These are phyloP conservation scores for Psilocybe mexicana DNA, from an alignment of 1,284 basidiomycete genomes.

Conservation along the genomic window DNA sequence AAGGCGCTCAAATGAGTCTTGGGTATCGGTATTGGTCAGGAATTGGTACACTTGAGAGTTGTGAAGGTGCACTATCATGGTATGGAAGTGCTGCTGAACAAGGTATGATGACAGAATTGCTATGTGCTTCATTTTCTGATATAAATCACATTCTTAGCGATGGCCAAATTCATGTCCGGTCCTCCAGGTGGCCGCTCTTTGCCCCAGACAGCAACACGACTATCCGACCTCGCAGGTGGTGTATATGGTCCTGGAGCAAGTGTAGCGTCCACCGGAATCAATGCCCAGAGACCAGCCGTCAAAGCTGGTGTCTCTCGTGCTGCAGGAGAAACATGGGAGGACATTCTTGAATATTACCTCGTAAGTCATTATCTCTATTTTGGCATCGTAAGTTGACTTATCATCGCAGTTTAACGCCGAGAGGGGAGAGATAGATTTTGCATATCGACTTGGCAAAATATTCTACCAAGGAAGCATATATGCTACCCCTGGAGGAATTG, in stretches of 20 bases:
- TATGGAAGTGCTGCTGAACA: slow-evolving; percentile 87
- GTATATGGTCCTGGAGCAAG: slow-evolving; percentile 93
- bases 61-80: slow-evolving; percentile 79
- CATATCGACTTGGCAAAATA: slow-evolving; percentile 87
- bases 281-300: slow-evolving; percentile 73
- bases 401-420: slow-evolving; percentile 83
- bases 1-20: slow-evolving; percentile 89
- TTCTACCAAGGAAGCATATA: slow-evolving; percentile 94
- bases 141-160: slow-evolving; percentile 27
- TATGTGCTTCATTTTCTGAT: neutral
- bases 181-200: slow-evolving; percentile 91
- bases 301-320: slow-evolving; percentile 80
- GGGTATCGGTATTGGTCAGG: slow-evolving; percentile 97
- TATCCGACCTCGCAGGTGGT: slow-evolving; percentile 91
- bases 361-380: slow-evolving; percentile 39
- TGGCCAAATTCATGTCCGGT: slow-evolving; percentile 83
- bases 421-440: slow-evolving; percentile 82
- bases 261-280: slow-evolving; percentile 82
- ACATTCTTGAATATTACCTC: slow-evolving; percentile 89
- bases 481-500: slow-evolving; percentile 67
- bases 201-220: slow-evolving; percentile 77
- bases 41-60: slow-evolving; percentile 88
- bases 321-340: slow-evolving; percentile 89
- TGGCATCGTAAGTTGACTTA: slow-evolving; percentile 6
- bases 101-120: slow-evolving; percentile 40